Base-by-base conservation (phyloP, 2,329 filamentous ascomycete genomes). In the Uncinocarpus reesii region DNA sequence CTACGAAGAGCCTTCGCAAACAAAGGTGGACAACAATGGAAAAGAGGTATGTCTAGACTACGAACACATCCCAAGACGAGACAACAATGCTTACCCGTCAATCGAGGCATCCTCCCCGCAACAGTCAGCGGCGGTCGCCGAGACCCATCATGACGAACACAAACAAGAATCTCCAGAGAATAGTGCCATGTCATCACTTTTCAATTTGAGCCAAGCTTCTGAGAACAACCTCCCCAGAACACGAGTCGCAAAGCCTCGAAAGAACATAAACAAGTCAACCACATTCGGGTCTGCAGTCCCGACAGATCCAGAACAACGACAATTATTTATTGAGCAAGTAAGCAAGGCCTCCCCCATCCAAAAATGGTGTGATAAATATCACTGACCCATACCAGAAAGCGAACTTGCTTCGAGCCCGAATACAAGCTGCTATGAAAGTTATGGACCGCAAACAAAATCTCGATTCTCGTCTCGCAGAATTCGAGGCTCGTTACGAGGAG, bases 311-410 rank as follows among this genome's bases (percentile, higher is more conserved):
- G 53, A 60, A 29, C 60, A 62, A 26, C 62, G 66, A 29, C 66
- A 64, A 51, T 42, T 59, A 29, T 69, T 69, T 48, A 68, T 69
- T 41, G 60, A 68, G 58, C 54, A 68, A 53, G 67, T 69, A 49
- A 58, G 57, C 23, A 42, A 46, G 15, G n/a, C n/a, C 13, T 31
- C 8, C 3, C 40, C 2, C 10, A 7, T 32, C 23, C 4, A 37
- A 37, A 13, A 2, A 6, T 29, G 26, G 26, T 29, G 7, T 21
- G 35, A 37, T 10, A 21, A 21, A 7, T 37, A 18, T 35, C n/a
- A 11, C 34, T 29, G 38, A 35, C 31, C 58, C 53, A 23, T 50
- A 38, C n/a, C 42, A 69, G 67, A 69, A 66, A 67, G 66, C 67
- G 43, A 58, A 44, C 35, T 60, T 68, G 8, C 65, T 68, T 40